Evolutionary conservation across 805 yeast genomes (phyloP).

Genomic region (Candida suzukii): DNA sequence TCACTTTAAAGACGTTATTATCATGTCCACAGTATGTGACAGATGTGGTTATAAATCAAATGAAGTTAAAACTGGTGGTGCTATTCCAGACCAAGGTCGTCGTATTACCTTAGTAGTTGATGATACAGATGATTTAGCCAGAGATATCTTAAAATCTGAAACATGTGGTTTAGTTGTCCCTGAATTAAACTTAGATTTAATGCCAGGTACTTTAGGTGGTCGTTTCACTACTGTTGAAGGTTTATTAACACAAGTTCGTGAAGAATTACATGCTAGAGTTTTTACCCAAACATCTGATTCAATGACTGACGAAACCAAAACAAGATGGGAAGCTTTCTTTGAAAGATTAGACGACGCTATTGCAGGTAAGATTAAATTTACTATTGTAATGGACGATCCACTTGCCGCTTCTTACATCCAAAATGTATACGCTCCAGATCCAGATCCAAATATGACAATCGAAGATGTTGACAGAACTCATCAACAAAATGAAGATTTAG

Average conservation of each 20-base stretch:
- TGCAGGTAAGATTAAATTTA: constrained; percentile 75
- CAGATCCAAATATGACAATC: constrained; percentile 89
- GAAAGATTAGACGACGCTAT: constrained; percentile 68
- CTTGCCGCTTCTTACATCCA: constrained; percentile 92
- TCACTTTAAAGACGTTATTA: constrained; percentile 93
- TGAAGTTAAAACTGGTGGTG: constrained; percentile 98
- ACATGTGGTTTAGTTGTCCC: constrained; percentile 84
- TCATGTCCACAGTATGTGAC: constrained; percentile 92
- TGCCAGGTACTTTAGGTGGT: constrained; percentile 96
- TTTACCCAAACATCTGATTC: constrained; percentile 84
- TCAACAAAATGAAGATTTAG: constrained; percentile 88
- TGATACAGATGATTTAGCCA: constrained; percentile 86
- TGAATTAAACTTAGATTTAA: constrained; percentile 82
- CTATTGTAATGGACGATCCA: constrained; percentile 89
- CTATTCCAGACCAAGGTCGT: constrained; percentile 80
- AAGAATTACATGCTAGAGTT: constrained; percentile 81
- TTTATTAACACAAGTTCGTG: constrained; percentile 77
- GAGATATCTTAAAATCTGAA: constrained; percentile 93
- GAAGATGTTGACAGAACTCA: constrained; percentile 87
- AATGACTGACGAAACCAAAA: constrained; percentile 71
- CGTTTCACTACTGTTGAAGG: constrained; percentile 98
- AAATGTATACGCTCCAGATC: constrained; percentile 98
- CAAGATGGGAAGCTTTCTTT: constrained; percentile 81
- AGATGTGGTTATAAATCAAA: constrained; percentile 93
- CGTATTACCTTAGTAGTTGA: constrained; percentile 66